Evolutionary conservation across 495 filamentous ascomycete species (phyloP).

Genomic region (Aspergillus campestris): DNA sequence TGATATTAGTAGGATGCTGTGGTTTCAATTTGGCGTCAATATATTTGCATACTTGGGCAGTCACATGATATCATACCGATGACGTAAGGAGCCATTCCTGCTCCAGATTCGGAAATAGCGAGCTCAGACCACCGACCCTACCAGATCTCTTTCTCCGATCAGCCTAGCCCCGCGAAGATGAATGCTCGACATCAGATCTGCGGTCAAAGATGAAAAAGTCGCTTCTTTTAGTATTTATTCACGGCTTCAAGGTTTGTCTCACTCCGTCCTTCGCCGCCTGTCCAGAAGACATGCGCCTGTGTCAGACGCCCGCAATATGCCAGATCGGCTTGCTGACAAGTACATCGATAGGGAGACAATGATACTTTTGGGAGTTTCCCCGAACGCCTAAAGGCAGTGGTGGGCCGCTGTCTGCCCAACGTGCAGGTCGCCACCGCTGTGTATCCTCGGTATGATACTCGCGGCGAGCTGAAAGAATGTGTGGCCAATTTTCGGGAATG

Average conservation of each 20-base stretch:
- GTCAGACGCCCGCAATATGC: not conserved
- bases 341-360: constrained; percentile 62
- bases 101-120: not conserved
- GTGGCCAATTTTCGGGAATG: constrained; percentile 81
- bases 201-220: constrained; percentile 66
- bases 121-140: no score
- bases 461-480: constrained; percentile 75
- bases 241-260: constrained; percentile 85
- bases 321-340: not conserved
- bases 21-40: no score
- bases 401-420: constrained; percentile 64
- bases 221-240: constrained; percentile 84
- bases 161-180: constrained; percentile 1
- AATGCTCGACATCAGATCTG: not conserved
- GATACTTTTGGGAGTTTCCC: constrained; percentile 79
- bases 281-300: not conserved
- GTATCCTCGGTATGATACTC: constrained; percentile 89
- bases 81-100: not conserved
- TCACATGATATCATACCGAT: not conserved
- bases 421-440: constrained; percentile 60
- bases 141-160: no score
- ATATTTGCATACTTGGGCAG: no score
- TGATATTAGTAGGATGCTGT: no score
- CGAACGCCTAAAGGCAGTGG: constrained; percentile 59
- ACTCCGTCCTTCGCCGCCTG: not conserved